These are phyloP conservation scores for Maudiozyma barnettii DNA, from an alignment of 805 yeast species.

Conservation along the genomic window DNA sequence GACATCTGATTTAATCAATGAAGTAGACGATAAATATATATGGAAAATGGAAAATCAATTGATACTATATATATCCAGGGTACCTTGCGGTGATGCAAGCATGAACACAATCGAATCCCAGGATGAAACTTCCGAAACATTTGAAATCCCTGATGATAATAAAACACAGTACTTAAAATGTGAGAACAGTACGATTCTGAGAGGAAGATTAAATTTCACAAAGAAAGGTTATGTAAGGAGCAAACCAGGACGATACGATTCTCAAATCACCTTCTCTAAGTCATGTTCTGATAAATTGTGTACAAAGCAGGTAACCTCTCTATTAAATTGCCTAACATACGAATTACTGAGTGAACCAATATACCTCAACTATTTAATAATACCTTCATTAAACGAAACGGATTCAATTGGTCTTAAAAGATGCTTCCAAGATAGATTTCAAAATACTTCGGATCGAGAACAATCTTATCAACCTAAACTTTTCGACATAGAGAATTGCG, in stretches of 20 bases:
- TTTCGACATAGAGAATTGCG: conserved; percentile 4
- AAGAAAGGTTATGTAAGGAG: conserved; percentile 66
- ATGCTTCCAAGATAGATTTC: conserved; percentile 10
- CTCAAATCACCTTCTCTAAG: conserved; percentile 61
- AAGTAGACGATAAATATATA: conserved; percentile 13
- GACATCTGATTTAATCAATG: conserved; percentile 7
- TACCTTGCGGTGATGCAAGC: conserved; percentile 90
- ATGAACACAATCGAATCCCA: conserved; percentile 34
- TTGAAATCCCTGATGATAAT: conserved; percentile 15
- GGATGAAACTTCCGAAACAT: conserved; percentile 7
- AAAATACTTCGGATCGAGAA: not conserved
- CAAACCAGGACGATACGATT: conserved; percentile 85
- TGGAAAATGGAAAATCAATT: conserved; percentile 35
- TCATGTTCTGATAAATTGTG: conserved; percentile 85
- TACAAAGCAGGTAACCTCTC: conserved; percentile 48
- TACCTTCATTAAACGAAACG: conserved; percentile 27
- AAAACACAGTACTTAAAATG: conserved; percentile 22
- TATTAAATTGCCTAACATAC: conserved; percentile 41
- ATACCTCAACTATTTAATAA: conserved; percentile 39
- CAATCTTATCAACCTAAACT: not conserved
- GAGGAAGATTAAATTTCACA: conserved; percentile 60
- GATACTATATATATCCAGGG: conserved; percentile 58
- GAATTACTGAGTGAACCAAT: conserved; percentile 23
- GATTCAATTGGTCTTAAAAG: conserved; percentile 4
- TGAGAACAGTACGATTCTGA: conserved; percentile 22